Evolutionary conservation across 495 filamentous ascomycete genomes (phyloP).

Genomic region (Lasiosphaeriaceae sp.): DNA sequence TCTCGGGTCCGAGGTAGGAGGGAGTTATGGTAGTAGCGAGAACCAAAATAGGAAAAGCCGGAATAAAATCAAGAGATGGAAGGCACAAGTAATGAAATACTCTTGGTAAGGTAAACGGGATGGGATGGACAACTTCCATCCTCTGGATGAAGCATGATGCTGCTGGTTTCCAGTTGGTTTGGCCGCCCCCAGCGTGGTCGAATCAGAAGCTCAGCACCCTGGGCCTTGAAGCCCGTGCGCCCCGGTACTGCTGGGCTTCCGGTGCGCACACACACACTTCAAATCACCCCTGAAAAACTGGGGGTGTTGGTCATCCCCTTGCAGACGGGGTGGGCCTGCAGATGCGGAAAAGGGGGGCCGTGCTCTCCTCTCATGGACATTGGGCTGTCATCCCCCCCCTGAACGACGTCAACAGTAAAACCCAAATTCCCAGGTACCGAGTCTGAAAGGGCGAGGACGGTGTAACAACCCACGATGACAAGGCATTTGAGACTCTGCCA

Average conservation of each 20-base stretch:
- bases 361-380: no score
- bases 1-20: no score
- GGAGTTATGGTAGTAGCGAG: no score
- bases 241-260: no score
- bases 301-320: no score
- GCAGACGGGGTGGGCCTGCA: neutral
- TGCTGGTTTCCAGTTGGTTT: constrained; percentile 13
- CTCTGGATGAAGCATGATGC: constrained; percentile 6
- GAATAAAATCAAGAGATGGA: neutral
- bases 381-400: neutral
- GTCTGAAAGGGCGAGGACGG: neutral
- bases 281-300: neutral
- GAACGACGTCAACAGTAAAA: neutral
- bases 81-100: no score
- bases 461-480: neutral
- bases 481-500: no score
- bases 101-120: no score
- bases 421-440: neutral
- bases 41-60: neutral
- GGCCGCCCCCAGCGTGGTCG: neutral
- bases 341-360: neutral
- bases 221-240: neutral
- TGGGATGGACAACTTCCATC: no score
- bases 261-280: neutral
- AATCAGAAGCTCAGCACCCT: constrained; percentile 10